These are phyloP conservation scores for Kwoniella sp. DNA, from an alignment of 768 basidiomycete species.

Conservation along the genomic window DNA sequence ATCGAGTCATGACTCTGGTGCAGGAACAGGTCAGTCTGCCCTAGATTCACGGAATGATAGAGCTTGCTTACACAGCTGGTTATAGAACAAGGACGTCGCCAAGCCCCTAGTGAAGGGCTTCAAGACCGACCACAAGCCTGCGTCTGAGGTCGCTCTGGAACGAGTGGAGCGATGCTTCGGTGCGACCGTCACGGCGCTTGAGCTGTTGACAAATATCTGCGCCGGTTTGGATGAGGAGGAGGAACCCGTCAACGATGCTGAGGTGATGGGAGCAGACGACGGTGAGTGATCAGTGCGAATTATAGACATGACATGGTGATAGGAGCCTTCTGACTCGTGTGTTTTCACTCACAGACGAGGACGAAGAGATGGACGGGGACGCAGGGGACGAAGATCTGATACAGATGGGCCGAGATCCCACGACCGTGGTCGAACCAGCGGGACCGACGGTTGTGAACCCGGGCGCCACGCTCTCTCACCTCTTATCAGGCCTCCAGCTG, in stretches of 20 bases:
- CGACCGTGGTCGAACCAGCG: slow-evolving; percentile 40
- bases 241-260: slow-evolving; percentile 13
- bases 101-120: slow-evolving; percentile 54
- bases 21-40: slow-evolving; percentile 33
- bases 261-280: slow-evolving; percentile 9
- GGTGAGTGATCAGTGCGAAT: slow-evolving; percentile 7
- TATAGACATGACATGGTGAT: neutral
- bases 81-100: slow-evolving; percentile 27
- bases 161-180: slow-evolving; percentile 65
- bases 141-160: slow-evolving; percentile 67
- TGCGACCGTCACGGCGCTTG: slow-evolving; percentile 75
- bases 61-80: neutral
- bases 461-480: slow-evolving; percentile 50
- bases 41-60: no score
- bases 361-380: slow-evolving; percentile 40
- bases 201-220: slow-evolving; percentile 81
- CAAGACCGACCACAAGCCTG: slow-evolving; percentile 70
- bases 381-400: slow-evolving; percentile 50
- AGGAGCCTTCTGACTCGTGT: slow-evolving; percentile 1
- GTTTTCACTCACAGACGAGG: no score
- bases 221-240: slow-evolving; percentile 63
- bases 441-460: slow-evolving; percentile 47
- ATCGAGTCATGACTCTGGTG: slow-evolving; percentile 30
- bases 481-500: slow-evolving; percentile 62
- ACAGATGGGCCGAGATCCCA: slow-evolving; percentile 46